Base-by-base conservation (phyloP, 345 rosid species). In the Cardamine resedifolia region DNA sequence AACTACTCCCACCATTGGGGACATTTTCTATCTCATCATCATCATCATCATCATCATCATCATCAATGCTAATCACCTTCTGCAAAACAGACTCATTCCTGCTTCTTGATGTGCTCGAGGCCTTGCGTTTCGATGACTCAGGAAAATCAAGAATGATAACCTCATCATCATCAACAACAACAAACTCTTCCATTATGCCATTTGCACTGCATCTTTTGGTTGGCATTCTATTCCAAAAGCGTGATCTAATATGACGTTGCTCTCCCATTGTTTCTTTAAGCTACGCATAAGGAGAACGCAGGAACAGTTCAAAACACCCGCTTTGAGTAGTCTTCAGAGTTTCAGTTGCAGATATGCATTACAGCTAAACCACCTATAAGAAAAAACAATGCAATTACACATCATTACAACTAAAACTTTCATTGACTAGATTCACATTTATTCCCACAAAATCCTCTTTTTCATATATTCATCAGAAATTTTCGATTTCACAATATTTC, bases 81-180 rank as follows among this genome's bases (percentile, higher is more conserved):
- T 33, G 73, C 71, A 72, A 74, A 59, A 83, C 72, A 31, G 78
- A 71, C 19, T 69, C 70, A 44, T 79, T 74, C 38, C 79, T 73
- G 23, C 62, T 70, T 67, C 78, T 39, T 14, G 70, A 62, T 23
- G 74, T 80, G 64, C 66, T 58, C 0, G 89, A 68, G 66, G 84
- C 75, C 33, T 68, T 77, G n/a, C 79, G 50, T 67, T 76, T 78
- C 0, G 66, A 61, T n/a, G 87, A 77, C 79, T 88, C 86, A 0
- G 90, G 88, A 36, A 38, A 85, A 80, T 92, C 97, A 44, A 90
- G 62, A 66, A 83, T 64, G 48, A 85, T 80, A 41, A 87, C 96
- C 64, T 80, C 79, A 70, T 87, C 88, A 69, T 87, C 90, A 75
- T 90, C 97, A 56, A 88, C 82, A 59, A 87, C 21, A 66, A 86